Base-by-base conservation (phyloP, 495 filamentous ascomycete genomes). In the Hapsidospora chrysogenum region DNA sequence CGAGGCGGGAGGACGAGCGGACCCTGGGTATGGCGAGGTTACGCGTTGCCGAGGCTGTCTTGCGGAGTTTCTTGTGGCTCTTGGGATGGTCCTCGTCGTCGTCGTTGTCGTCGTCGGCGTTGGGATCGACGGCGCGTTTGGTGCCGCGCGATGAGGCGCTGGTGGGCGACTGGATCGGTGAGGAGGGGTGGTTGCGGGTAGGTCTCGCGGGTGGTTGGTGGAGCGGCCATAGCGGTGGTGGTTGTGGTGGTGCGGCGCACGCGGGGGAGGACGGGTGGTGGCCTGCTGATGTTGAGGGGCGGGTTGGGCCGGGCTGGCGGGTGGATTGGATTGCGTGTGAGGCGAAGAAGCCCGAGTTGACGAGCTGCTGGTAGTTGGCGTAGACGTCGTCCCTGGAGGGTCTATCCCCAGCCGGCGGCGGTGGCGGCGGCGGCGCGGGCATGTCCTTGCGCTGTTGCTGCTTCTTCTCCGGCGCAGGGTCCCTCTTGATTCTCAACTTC, bases 301-400 rank as follows among this genome's bases (percentile, higher is more conserved):
- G 1, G 31, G 31, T 3, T 17, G 48, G 42, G 34, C 44, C 27
- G 0, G 53, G 48, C 34, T 66, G 60, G 5, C 63, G 46, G 0
- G 61, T 62, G 9, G 58, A 60, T 11, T 61, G 53, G 38, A 64
- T 66, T 17, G 58, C 61, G 37, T 66, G 61, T 15, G 53, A 40
- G 21, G 53, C 52, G 36, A 66, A 66, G 50, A 66, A 66, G 29
- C 63, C 63, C 9, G 53, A 53, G 1, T 54, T 53, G 36, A 64
- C 42, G 13, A 66, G 41, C 31, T 56, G 46, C 38, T 58, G 53
- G 38, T 66, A 66, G 23, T 49, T 63, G 36, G 55, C 50, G 42
- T 61, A 28, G 22, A 64, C 53, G 22, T 66, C 61, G 27, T 66
- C 63, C 3, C 54, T 44, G 3, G 52, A 51, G 14, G 61, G 61